phyloP scores from a whole-genome alignment of 768 basidiomycete species.

The Podaxis carcinomalis region DNA sequence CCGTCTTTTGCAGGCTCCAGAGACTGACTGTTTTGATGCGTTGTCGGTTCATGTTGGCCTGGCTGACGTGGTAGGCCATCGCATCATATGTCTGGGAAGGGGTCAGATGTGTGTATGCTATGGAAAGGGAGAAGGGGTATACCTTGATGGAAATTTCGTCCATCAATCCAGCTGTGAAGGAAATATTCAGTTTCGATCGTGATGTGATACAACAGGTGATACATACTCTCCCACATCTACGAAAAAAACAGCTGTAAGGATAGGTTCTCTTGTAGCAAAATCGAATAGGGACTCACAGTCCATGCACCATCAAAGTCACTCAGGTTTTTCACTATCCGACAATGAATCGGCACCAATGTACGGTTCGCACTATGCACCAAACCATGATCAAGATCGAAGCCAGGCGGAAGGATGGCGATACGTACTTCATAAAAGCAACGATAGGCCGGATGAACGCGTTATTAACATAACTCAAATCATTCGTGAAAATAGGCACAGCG shows the following conservation, averaged over 20 bases:
- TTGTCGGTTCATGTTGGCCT: constrained; percentile 79
- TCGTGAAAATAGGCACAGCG: constrained; percentile 86
- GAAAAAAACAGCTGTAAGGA: background rate
- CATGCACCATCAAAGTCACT: constrained; percentile 93
- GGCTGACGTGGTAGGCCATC: constrained; percentile 90
- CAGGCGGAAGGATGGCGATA: constrained; percentile 13
- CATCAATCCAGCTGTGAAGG: constrained; percentile 78
- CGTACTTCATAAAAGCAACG: constrained; percentile 97
- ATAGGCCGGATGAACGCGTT: constrained; percentile 92
- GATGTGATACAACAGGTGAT: background rate
- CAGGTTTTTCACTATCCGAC: constrained; percentile 79
- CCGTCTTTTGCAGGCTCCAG: constrained; percentile 95
- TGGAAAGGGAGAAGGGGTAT: constrained; percentile 11
- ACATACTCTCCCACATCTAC: constrained; percentile 91
- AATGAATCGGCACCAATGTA: constrained; percentile 92
- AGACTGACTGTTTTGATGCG: constrained; percentile 86
- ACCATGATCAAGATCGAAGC: background rate
- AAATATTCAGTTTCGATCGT: constrained; percentile 12
- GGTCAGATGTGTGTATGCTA: background rate
- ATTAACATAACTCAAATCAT: constrained; percentile 86
- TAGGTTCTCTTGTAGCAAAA: background rate
- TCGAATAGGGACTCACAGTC: constrained; percentile 60
- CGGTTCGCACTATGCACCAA: constrained; percentile 68
- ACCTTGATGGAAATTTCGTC: constrained; percentile 87
- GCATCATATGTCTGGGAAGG: constrained; percentile 79